Evolutionary conservation across 2,329 filamentous ascomycete species (phyloP).

Genomic region (Nigrospora osmanthi): DNA sequence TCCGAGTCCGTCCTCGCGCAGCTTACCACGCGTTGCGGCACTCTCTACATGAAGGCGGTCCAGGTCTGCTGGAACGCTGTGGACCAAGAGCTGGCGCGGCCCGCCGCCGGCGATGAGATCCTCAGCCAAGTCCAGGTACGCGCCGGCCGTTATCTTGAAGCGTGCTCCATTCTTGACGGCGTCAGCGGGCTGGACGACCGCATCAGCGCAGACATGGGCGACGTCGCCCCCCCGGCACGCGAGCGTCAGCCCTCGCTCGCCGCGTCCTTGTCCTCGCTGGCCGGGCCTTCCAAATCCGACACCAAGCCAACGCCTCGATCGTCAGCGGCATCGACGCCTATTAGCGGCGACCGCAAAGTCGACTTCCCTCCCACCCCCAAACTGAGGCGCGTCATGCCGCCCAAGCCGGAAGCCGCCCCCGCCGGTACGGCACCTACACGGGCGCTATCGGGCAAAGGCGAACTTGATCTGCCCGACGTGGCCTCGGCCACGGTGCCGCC

Average conservation of each 20-base stretch:
- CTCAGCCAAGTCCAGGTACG: constrained; percentile 45
- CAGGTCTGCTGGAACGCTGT: constrained; percentile 65
- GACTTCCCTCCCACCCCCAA: neutral
- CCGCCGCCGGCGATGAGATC: constrained; percentile 39
- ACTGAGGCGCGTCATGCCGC: neutral
- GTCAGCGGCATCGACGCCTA: neutral
- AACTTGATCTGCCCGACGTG: neutral
- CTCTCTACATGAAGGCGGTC: constrained; percentile 67
- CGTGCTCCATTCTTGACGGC: constrained; percentile 54
- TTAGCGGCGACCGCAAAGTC: constrained; percentile 2
- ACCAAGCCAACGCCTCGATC: neutral
- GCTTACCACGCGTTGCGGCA: constrained; percentile 61
- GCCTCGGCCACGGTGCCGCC: neutral
- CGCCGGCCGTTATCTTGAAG: constrained; percentile 50
- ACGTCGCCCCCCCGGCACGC: constrained; percentile 2
- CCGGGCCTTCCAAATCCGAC: constrained; percentile 3
- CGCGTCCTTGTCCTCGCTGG: constrained; percentile 4
- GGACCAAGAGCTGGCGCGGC: constrained; percentile 48
- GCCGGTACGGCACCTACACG: neutral
- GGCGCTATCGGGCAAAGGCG: neutral
- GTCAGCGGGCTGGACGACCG: constrained; percentile 48
- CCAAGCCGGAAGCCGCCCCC: neutral
- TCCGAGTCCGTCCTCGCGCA: constrained; percentile 54
- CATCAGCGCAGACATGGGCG: constrained; percentile 33
- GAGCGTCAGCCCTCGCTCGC: constrained; percentile 5